phyloP scores from a whole-genome alignment of 179 eudicot species.

The Heliamphora pulchella region DNA sequence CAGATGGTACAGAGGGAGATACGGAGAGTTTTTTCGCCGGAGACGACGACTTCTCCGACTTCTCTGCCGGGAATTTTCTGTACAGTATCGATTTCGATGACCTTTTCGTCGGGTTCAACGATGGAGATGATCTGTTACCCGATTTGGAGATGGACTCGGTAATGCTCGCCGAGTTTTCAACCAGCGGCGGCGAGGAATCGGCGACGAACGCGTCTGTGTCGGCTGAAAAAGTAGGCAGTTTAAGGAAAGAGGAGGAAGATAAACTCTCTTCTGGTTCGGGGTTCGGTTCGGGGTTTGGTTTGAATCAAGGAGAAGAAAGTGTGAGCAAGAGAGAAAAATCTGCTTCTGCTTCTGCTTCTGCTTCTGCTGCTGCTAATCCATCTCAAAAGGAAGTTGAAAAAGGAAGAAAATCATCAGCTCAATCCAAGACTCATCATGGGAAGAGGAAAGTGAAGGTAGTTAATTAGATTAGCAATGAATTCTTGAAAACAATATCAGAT shows the following conservation, averaged over 20 bases:
- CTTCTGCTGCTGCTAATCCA: slow-evolving; percentile 15
- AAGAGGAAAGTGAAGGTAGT: slow-evolving; percentile 76
- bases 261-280: background rate
- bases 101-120: slow-evolving; percentile 53
- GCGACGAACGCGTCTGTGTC: slow-evolving; percentile 23
- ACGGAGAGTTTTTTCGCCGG: slow-evolving; percentile 24
- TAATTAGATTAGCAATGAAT: background rate
- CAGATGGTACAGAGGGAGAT: slow-evolving; percentile 42
- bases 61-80: slow-evolving; percentile 41
- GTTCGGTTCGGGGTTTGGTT: background rate
- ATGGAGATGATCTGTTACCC: slow-evolving; percentile 45
- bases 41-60: slow-evolving; percentile 46
- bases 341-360: background rate
- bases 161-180: slow-evolving; percentile 64
- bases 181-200: slow-evolving; percentile 51
- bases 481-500: background rate
- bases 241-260: slow-evolving; percentile 14
- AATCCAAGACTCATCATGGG: slow-evolving; percentile 36
- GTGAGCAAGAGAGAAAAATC: slow-evolving; percentile 30
- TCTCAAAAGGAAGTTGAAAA: slow-evolving; percentile 27
- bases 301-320: slow-evolving; percentile 21
- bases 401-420: slow-evolving; percentile 33
- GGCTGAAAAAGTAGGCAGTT: slow-evolving; percentile 13
- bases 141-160: slow-evolving; percentile 94
- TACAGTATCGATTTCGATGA: slow-evolving; percentile 81